phyloP scores from a whole-genome alignment of 148 eudicot genomes.

The Limonium bicolor region DNA sequence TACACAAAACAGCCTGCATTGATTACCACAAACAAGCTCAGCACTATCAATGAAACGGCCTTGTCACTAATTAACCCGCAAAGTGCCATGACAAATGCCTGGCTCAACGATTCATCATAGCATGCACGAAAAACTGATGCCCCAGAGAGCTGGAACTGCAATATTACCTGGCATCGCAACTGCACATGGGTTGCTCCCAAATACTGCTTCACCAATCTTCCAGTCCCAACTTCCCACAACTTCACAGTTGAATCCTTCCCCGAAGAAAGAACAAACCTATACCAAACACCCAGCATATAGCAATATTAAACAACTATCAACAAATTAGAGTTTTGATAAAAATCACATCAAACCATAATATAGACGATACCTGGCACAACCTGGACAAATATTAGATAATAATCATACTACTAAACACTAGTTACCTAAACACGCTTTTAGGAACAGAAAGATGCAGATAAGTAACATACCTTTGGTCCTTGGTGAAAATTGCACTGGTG shows the following conservation, averaged over 20 bases:
- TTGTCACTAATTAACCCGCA: not conserved
- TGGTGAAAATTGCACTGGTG: constrained; percentile 58
- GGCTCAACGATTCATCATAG: not conserved
- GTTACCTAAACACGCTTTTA: too few species aligned
- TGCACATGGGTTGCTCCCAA: constrained; percentile 67
- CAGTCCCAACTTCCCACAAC: constrained; percentile 91
- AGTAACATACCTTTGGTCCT: constrained; percentile 50
- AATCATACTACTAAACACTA: too few species aligned
- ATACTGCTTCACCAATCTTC: constrained; percentile 76
- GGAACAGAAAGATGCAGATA: too few species aligned
- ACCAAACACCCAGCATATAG: too few species aligned
- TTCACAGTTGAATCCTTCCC: constrained; percentile 76
- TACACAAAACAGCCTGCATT: constrained; percentile 83
- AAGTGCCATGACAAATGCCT: not conserved
- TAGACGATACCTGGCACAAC: too few species aligned
- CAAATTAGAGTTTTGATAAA: too few species aligned
- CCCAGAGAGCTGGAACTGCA: not conserved
- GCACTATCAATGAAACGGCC: constrained; percentile 4
- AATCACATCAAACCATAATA: too few species aligned
- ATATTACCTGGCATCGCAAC: constrained; percentile 56
- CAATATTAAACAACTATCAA: too few species aligned
- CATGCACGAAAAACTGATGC: not conserved
- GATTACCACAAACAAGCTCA: too few species aligned
- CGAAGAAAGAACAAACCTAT: constrained; percentile 66
- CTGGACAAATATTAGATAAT: too few species aligned